These are phyloP conservation scores for Centrapalus pauciflorus DNA, from an alignment of 129 eudicot genomes.

Conservation along the genomic window DNA sequence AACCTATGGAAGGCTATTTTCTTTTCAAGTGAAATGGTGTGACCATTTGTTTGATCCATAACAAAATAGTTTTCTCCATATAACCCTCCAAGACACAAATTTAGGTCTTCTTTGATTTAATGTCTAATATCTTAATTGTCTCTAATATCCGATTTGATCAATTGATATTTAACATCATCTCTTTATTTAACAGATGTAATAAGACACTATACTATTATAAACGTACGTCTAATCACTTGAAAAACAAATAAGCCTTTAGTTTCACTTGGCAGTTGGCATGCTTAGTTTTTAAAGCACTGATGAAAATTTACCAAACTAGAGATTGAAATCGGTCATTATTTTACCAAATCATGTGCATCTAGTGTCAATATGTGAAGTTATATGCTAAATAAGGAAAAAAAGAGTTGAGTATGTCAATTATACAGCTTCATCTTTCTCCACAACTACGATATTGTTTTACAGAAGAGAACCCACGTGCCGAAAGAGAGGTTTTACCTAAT, in stretches of 20 bases:
- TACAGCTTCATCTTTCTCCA: conserved; percentile 1
- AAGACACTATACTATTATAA: too few species aligned
- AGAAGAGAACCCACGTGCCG: background rate
- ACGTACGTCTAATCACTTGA: too few species aligned
- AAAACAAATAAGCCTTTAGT: too few species aligned
- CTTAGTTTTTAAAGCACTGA: conserved; percentile 10
- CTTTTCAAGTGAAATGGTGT: conserved; percentile 17
- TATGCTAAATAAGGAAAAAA: conserved; percentile 9
- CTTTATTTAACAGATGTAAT: too few species aligned
- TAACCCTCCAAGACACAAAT: background rate
- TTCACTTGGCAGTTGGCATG: conserved; percentile 12
- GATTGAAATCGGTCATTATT: conserved; percentile 6
- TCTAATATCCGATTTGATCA: too few species aligned
- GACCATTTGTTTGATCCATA: conserved; percentile 5
- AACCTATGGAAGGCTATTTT: conserved; percentile 26
- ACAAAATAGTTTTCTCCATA: conserved; percentile 10
- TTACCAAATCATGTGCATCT: conserved; percentile 27
- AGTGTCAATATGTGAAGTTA: background rate
- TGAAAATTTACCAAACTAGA: conserved; percentile 15
- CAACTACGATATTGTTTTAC: background rate
- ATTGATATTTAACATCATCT: too few species aligned
- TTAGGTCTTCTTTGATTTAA: too few species aligned
- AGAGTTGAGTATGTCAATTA: background rate
- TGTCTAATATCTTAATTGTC: too few species aligned
- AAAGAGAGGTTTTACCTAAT: conserved; percentile 13